phyloP scores from a whole-genome alignment of 1,139 yeast species.

The Saccharomyces pastorianus region DNA sequence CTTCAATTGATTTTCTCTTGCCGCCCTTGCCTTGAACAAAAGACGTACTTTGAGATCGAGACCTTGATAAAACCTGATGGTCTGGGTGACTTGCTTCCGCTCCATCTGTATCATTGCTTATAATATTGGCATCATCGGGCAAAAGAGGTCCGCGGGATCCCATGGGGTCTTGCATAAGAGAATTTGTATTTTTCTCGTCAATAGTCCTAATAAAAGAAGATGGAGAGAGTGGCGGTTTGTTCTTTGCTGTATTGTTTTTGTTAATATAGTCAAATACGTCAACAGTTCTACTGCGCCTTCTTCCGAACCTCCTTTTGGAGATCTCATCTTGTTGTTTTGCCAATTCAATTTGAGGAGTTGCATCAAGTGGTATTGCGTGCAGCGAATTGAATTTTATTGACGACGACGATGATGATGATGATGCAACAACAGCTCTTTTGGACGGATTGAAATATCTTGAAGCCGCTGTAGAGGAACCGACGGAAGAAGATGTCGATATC shows the following conservation, averaged over 20 bases:
- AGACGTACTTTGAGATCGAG: neutral
- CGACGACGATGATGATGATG: conserved; percentile 6
- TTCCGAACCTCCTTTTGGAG: conserved; percentile 7
- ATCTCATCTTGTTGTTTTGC: neutral
- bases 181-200: neutral
- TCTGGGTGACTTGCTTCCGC: neutral
- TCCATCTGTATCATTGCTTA: neutral
- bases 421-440: conserved; percentile 5
- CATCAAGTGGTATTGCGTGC: neutral
- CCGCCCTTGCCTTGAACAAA: neutral
- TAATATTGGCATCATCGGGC: neutral
- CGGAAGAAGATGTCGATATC: conserved; percentile 4
- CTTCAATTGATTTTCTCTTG: neutral
- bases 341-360: conserved; percentile 3
- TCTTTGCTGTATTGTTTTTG: neutral
- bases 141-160: neutral
- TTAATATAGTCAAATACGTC: conserved; percentile 20
- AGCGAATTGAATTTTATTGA: neutral
- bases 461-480: neutral
- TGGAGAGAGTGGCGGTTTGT: neutral
- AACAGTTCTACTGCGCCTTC: conserved; percentile 29
- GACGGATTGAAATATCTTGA: conserved; percentile 2
- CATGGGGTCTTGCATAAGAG: neutral
- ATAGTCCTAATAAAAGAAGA: neutral
- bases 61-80: neutral